Base-by-base conservation (phyloP, 768 basidiomycete species). In the Psilocybe tampanensis region DNA sequence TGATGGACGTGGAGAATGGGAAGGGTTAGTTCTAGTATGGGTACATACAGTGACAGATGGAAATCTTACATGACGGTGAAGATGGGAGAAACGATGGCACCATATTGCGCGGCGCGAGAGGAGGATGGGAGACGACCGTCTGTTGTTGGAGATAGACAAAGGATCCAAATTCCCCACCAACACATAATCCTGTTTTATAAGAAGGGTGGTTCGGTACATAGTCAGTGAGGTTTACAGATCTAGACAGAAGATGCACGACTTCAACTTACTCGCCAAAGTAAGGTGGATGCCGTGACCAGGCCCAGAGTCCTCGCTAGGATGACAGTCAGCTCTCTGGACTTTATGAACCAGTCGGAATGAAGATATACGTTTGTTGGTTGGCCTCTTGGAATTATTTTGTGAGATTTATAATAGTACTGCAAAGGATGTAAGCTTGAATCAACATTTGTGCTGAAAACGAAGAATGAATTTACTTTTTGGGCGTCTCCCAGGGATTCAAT, bases 161-260 rank as follows among this genome's bases (percentile, higher is more conserved):
- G 71, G 34, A 79, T 79, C 83, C 83, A 86, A 17, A 85, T 83
- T 2, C 85, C 86, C 84, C 84, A 86, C 83, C 84, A 86, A 62
- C 82, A 85, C 56, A 84, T 66, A 53, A 84, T 86, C 66, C 82
- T 83, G 58, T 1, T 23, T 29, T 4, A 29, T 29, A 9, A 29
- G 5, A 29, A 54, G 26, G 17, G 13, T 19, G 12, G 45, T 54
- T n/a, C 15, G 59, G 33, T 52, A 26, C 33, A 19, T 11, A 9
- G 7, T 8, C 33, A 26, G 24, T 26, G 17, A 19, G 23, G 15
- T 24, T 8, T 5, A 33, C 7, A 15, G 11, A 29, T 13, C n/a
- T n/a, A n/a, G n/a, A n/a, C n/a, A n/a, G n/a, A n/a, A n/a, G n/a
- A 2, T 3, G 32, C 22, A 29, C 22, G 41, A 9, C 7, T 2